These are phyloP conservation scores for Theileria annulata DNA, from an alignment of 169 alveolate species.

Conservation along the genomic window DNA sequence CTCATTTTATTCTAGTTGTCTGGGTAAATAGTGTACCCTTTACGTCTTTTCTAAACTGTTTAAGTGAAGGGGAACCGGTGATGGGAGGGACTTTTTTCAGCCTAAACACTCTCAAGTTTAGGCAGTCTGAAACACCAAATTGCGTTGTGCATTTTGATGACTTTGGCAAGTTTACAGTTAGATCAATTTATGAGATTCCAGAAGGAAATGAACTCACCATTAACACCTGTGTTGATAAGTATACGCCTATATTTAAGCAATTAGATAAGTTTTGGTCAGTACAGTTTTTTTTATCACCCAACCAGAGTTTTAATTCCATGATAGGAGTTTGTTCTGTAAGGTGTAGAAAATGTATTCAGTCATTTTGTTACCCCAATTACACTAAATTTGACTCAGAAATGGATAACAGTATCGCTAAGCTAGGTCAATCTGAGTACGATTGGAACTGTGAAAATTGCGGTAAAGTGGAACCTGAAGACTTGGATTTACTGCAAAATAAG, in stretches of 20 bases:
- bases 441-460: constrained; percentile 53
- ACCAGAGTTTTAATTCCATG: neutral
- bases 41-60: constrained; percentile 70
- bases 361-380: constrained; percentile 24
- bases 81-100: constrained; percentile 79
- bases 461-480: constrained; percentile 23
- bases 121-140: constrained; percentile 85
- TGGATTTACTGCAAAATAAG: constrained; percentile 60
- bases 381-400: neutral
- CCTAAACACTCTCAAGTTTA: constrained; percentile 66
- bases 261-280: constrained; percentile 66
- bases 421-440: neutral
- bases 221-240: constrained; percentile 77
- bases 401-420: neutral
- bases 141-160: constrained; percentile 74
- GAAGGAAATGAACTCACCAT: constrained; percentile 79
- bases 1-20: constrained; percentile 72
- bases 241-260: constrained; percentile 78
- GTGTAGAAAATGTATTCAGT: constrained; percentile 25
- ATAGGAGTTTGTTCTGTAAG: constrained; percentile 29
- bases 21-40: constrained; percentile 80
- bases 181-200: constrained; percentile 82
- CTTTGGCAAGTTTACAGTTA: constrained; percentile 74
- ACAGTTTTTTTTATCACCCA: constrained; percentile 4
- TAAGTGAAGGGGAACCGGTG: constrained; percentile 65